Conservation (phyloP, 2,329 filamentous ascomycete genomes). For the Diaporthe citrichinensis region DNA sequence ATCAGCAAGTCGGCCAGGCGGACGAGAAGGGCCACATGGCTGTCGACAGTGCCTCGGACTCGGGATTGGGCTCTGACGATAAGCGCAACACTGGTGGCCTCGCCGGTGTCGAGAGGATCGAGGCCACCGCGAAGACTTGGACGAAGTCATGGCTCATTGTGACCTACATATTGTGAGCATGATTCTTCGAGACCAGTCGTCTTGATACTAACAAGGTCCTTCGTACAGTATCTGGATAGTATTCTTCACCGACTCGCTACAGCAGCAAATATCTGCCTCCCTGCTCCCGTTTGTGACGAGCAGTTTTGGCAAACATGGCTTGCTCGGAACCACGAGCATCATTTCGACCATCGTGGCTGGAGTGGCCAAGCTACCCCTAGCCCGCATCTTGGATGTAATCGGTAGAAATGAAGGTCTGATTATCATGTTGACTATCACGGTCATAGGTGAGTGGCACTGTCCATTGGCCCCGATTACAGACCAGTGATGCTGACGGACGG, state of each 20-base stretch:
- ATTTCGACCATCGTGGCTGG: conserved; percentile 30
- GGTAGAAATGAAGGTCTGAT: conserved; percentile 26
- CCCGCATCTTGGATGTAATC: conserved; percentile 31
- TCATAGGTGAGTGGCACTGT: background rate
- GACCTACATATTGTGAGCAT: conserved; percentile 59
- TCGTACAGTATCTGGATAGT: conserved; percentile 28
- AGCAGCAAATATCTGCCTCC: conserved; percentile 31
- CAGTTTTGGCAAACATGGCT: conserved; percentile 21
- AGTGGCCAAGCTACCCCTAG: conserved; percentile 25
- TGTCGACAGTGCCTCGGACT: conserved; percentile 5
- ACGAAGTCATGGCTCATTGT: conserved; percentile 55
- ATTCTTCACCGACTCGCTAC: conserved; percentile 34
- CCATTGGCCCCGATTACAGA: fast-evolving
- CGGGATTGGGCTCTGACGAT: background rate
- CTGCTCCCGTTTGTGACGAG: conserved; percentile 32
- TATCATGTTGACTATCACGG: conserved; percentile 24
- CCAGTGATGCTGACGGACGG: background rate
- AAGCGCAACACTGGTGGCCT: conserved; percentile 48
- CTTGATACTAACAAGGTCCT: background rate
- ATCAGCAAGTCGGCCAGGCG: background rate
- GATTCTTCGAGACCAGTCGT: too few species aligned
- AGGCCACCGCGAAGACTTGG: conserved; percentile 63
- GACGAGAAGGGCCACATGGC: conserved; percentile 10
- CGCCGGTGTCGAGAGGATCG: conserved; percentile 62
- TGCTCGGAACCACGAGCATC: conserved; percentile 33